Evolutionary conservation across 2,329 filamentous ascomycete species (phyloP).

Genomic region (Ophioceras dolichostomum): DNA sequence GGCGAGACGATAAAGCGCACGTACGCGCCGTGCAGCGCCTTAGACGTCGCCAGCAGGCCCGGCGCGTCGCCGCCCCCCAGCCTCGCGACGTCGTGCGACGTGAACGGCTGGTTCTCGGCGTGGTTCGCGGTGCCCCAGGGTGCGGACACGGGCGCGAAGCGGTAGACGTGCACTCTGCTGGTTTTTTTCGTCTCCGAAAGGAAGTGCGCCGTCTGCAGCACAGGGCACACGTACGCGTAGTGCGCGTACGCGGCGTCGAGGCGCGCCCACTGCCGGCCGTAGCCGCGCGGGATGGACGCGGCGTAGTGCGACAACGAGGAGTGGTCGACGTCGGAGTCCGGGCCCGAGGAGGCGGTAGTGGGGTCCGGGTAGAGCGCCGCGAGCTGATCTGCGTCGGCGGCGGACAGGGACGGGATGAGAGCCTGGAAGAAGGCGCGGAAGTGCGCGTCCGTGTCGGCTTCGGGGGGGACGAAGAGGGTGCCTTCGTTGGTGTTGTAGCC

Average conservation of each 20-base stretch:
- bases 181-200: constrained; percentile 14
- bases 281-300: constrained; percentile 19
- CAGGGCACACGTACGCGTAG: constrained; percentile 53
- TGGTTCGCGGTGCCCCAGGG: constrained; percentile 29
- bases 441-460: constrained; percentile 30
- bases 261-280: constrained; percentile 43
- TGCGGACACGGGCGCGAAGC: constrained; percentile 38
- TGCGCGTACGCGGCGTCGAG: constrained; percentile 50
- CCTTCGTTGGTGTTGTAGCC: constrained; percentile 64
- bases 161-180: constrained; percentile 39
- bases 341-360: constrained; percentile 16
- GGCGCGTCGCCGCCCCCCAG: neutral
- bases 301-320: constrained; percentile 25
- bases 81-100: constrained; percentile 26
- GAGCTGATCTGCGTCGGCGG: constrained; percentile 39
- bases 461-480: constrained; percentile 45
- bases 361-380: constrained; percentile 52
- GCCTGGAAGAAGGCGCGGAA: constrained; percentile 49
- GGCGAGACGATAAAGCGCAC: constrained; percentile 18
- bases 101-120: constrained; percentile 30
- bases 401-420: constrained; percentile 45
- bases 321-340: constrained; percentile 6
- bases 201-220: constrained; percentile 44
- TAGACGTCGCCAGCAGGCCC: constrained; percentile 25
- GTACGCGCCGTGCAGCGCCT: constrained; percentile 31